Base-by-base conservation (phyloP, 2,329 filamentous ascomycete species). In the Arthrinium puccinioides region DNA sequence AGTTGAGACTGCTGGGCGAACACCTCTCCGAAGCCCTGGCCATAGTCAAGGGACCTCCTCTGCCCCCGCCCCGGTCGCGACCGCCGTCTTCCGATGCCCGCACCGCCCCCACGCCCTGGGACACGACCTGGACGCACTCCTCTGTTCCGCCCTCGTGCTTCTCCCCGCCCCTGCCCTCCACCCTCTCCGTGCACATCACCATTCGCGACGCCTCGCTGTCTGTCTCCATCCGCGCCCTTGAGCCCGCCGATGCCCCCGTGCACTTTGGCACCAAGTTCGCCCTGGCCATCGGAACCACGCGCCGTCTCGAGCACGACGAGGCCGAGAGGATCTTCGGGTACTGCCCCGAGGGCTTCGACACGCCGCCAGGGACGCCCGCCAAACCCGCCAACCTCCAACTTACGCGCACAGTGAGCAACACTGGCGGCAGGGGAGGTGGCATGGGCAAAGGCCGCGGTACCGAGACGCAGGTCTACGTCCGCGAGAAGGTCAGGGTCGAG, bases 401-500 rank as follows among this genome's bases (percentile, higher is more conserved):
- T 37, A 28, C 40, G 39, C 45, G n/a, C 27, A 39, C 20, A 15
- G 19, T 26, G 19, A 37, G 35, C 10, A 26, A 21, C 9, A 32
- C 32, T 23, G 21, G 36, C 6, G 48, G 40, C 6, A 23, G 37
- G 16, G 45, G 39, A 19, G 34, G 32, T 36, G 23, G 32, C 16
- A 36, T 40, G 21, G 43, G 42, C 24, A 42, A 33, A 15, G 29
- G 28, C 16, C 19, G 33, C 2, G 36, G 34, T 18, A 38, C 25
- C n/a, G 43, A 59, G 21, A 57, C 61, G 3, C 79, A 92, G 43
- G 88, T 96, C 3, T 82, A 79, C 45, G 90, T 97, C 31, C 79
- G 82, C 48, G 90, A 96, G 58, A 96, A 96, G 64, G 76, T 95
- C 5, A 74, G 84, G 27, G 82, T 96, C 2, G 89, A 95, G 60